Base-by-base conservation (phyloP, 306 rosid genomes). In the Medicago ruthenica region DNA sequence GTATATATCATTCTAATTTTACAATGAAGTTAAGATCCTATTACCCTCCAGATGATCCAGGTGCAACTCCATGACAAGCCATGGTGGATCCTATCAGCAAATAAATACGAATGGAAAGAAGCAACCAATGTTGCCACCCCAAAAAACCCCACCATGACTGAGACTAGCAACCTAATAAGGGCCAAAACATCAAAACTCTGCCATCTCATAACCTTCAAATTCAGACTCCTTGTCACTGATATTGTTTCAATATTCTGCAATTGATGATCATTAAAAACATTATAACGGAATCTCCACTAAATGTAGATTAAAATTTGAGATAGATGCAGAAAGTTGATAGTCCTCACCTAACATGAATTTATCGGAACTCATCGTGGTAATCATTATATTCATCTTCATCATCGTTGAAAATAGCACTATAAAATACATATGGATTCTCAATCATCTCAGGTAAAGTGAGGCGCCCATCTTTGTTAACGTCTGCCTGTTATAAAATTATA, bases 311-410 rank as follows among this genome's bases (percentile, higher is more conserved):
- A 78, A 24, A 71, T 61, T 15, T 15, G 8, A 80, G 63, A 72
- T 21, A 24, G 73, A 48, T 9, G 37, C 31, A 24, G 62, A 59
- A 68, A 10, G 53, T 47, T 24, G 55, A 68, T 57, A 20, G 47
- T 2, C 24, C 53, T 75, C 78, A 89, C 93, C 84, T 86, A 71
- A 74, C 20, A 36, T 44, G 14, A 78, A 73, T 55, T 84, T 82
- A 95, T 72, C 97, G 99, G 80, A 95, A 95, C 87, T 95, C 99
- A 1, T 95, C 99, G 11, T 90, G 97, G 84, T 78, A 85, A 71
- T 86, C 85, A 39, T 44, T 75, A 37, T 71, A 74, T 70, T 95
- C 97, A 2, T 95, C 97, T 50, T 95, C 99, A 0, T 96, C 97
- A 0, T 92, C 96, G 2, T 75, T 89, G 86, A 95, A 95, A 80